phyloP scores from a whole-genome alignment of 306 rosid species.

The Lathyrus aphaca region DNA sequence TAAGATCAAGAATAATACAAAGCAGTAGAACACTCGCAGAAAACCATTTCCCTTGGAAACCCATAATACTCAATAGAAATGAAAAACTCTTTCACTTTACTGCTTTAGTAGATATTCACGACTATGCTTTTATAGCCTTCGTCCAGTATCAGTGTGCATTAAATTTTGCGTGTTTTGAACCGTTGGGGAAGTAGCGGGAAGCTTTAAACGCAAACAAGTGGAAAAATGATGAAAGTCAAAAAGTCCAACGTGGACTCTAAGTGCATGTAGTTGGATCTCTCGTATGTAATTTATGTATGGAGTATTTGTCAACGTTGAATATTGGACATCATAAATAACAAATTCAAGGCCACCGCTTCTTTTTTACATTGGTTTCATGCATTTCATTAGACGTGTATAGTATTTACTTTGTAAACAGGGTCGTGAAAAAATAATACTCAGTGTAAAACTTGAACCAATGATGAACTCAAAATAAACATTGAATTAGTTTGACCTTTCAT shows the following conservation, averaged over 20 bases:
- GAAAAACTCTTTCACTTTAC: background rate
- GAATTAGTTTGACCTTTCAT: too few species aligned
- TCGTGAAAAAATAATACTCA: too few species aligned
- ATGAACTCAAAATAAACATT: too few species aligned
- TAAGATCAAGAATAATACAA: constrained; percentile 61
- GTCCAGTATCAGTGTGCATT: constrained; percentile 23
- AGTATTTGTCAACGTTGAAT: background rate
- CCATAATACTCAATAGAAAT: background rate
- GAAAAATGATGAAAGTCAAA: constrained; percentile 40
- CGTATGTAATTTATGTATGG: background rate
- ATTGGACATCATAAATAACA: background rate
- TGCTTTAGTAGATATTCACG: background rate
- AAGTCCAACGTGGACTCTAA: background rate
- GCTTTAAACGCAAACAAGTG: constrained; percentile 40
- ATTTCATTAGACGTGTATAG: too few species aligned
- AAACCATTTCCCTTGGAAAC: constrained; percentile 53
- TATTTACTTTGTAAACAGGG: too few species aligned
- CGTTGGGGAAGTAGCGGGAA: constrained; percentile 50
- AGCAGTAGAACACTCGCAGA: constrained; percentile 46
- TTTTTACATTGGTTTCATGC: too few species aligned
- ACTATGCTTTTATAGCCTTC: constrained; percentile 50
- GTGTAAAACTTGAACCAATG: too few species aligned
- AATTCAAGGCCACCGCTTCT: too few species aligned
- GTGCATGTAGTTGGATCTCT: background rate
- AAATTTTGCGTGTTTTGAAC: constrained; percentile 49